phyloP scores from a whole-genome alignment of 805 yeast species.

The Saccharomycopsis sp. region DNA sequence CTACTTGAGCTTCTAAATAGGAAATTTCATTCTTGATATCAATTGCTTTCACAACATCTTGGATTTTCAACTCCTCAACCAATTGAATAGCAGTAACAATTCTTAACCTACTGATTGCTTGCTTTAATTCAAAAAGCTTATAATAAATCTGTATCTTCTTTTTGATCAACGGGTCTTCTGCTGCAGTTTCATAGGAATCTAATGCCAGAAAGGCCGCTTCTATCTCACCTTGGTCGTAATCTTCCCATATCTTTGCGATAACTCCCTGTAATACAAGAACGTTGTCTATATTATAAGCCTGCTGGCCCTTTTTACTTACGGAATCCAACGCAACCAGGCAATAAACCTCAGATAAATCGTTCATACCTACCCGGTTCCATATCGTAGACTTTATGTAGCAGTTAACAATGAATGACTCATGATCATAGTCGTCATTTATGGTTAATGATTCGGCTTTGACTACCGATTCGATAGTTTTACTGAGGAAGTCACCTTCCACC shows the following conservation, averaged over 20 bases:
- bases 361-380: slow-evolving; percentile 49
- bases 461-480: slow-evolving; percentile 46
- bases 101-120: not conserved
- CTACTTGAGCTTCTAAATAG: slow-evolving; percentile 25
- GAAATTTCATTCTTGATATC: slow-evolving; percentile 29
- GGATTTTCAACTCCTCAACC: slow-evolving; percentile 21
- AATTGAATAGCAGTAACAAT: not conserved
- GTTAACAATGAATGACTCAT: slow-evolving; percentile 37
- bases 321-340: slow-evolving; percentile 35
- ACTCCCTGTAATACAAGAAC: slow-evolving; percentile 32
- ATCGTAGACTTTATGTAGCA: slow-evolving; percentile 40
- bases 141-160: slow-evolving; percentile 23
- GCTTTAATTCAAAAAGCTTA: slow-evolving; percentile 2
- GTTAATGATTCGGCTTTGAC: slow-evolving; percentile 51
- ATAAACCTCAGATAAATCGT: slow-evolving; percentile 41
- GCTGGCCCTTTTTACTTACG: slow-evolving; percentile 30
- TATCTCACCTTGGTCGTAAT: slow-evolving; percentile 35
- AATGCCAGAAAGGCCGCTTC: slow-evolving; percentile 35
- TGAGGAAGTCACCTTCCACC: slow-evolving; percentile 43
- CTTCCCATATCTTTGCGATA: slow-evolving; percentile 35
- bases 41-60: slow-evolving; percentile 22
- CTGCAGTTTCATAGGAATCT: slow-evolving; percentile 26
- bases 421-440: slow-evolving; percentile 36
- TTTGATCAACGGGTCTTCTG: slow-evolving; percentile 28
- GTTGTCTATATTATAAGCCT: slow-evolving; percentile 25